phyloP scores from a whole-genome alignment of 2,329 filamentous ascomycete species.

The Cladosporium sp. region DNA sequence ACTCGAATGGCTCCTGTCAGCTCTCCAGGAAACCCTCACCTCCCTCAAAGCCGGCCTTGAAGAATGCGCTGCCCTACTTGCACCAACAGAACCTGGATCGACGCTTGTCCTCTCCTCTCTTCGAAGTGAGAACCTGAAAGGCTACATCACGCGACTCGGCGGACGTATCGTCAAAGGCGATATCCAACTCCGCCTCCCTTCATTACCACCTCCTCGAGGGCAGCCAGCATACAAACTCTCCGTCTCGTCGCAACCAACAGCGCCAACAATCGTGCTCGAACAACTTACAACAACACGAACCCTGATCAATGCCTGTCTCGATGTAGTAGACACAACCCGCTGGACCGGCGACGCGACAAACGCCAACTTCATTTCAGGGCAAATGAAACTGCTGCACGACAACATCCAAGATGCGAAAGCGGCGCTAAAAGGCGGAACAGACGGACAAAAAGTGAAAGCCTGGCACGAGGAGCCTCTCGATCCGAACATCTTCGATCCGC shows the following conservation, averaged over 20 bases:
- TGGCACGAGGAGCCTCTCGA: constrained; percentile 56
- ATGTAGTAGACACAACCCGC: constrained; percentile 73
- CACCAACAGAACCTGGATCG: constrained; percentile 77
- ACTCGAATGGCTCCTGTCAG: constrained; percentile 60
- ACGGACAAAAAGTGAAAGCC: constrained; percentile 39
- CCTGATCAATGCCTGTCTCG: constrained; percentile 77
- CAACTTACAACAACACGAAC: constrained; percentile 69
- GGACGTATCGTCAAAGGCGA: constrained; percentile 88
- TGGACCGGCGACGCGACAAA: constrained; percentile 64
- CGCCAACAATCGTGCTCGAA: constrained; percentile 58
- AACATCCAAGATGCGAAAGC: constrained; percentile 59
- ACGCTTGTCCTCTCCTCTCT: constrained; percentile 86
- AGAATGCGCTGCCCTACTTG: constrained; percentile 83
- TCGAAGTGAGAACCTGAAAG: constrained; percentile 86
- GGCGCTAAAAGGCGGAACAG: constrained; percentile 53
- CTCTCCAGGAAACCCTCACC: constrained; percentile 57
- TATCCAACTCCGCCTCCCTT: constrained; percentile 71
- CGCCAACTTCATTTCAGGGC: constrained; percentile 54
- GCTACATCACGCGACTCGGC: constrained; percentile 83
- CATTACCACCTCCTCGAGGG: constrained; percentile 54
- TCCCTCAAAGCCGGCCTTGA: constrained; percentile 69
- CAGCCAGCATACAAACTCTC: constrained; percentile 48
- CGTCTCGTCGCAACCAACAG: constrained; percentile 50
- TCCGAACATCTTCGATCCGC: constrained; percentile 54
- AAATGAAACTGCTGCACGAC: constrained; percentile 56